Base-by-base conservation (phyloP, 169 alveolate genomes). In the Cryptosporidium xiaoi region DNA sequence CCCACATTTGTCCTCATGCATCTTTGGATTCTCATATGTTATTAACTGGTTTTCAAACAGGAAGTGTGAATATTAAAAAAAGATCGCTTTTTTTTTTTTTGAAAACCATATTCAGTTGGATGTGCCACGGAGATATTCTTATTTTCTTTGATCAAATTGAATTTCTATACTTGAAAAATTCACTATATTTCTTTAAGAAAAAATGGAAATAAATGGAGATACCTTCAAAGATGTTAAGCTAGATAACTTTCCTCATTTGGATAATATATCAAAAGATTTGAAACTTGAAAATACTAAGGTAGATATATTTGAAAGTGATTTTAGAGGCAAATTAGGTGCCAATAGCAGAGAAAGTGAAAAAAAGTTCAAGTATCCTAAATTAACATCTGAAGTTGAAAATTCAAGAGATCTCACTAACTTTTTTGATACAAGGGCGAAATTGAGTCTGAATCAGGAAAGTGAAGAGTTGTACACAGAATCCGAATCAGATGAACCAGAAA, bases 1-100 rank as follows among this genome's bases (percentile, higher is more conserved):
- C 87, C 87, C 87, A 77, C 87, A 77, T 62, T 62, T 62, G 87
- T 77, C 87, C 87, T 77, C 87, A 77, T 77, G 87, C 87, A 77
- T 60, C 71, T 53, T 77, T 33, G 13, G 50, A 40, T 31, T 77
- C 56, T 77, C 71, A 77, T 77, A 71, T 62, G 64, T 18, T 58
- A 24, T 62, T 62, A 16, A 1, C 33, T 53, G 64, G 20, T n/a
- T n/a, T n/a, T 53, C 1, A n/a, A 53, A 53, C 48, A 40, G 48
- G 48, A 40, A 40, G 48, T 40, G 48, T 6, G 4, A 40, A 40
- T 40, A 40, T 40, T 40, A 40, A 40, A 40, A 1, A 40, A 40
- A 40, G 48, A 40, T 40, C 48, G 48, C 48, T 8, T 40, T 40
- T 24, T 40, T 40, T 8, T 40, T 40, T 24, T 40, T 40, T 40